phyloP scores from a whole-genome alignment of 176 grass and related monocot genomes.

The Eragrostis nindensis region DNA sequence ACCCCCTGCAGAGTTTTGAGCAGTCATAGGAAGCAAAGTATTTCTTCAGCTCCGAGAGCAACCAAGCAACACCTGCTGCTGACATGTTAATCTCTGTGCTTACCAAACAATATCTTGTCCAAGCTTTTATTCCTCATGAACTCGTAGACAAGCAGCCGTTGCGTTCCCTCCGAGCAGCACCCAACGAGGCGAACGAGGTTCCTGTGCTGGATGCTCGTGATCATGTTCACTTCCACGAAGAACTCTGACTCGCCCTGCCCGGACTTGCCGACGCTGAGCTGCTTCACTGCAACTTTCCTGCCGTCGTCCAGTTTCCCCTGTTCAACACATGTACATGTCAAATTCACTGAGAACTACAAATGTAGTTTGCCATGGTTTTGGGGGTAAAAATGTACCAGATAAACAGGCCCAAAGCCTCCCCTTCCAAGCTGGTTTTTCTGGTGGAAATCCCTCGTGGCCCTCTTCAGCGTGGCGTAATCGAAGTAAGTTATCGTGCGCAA shows the following conservation, averaged over 20 bases:
- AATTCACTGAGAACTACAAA: background rate
- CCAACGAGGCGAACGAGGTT: slow-evolving; percentile 73
- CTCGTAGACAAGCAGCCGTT: slow-evolving; percentile 67
- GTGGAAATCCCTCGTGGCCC: slow-evolving; percentile 57
- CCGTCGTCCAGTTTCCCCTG: slow-evolving; percentile 64
- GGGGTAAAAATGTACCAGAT: slow-evolving; percentile 30
- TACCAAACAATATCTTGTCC: slow-evolving; percentile 62
- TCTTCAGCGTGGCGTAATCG: slow-evolving; percentile 60
- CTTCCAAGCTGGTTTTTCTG: slow-evolving; percentile 61
- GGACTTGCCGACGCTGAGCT: slow-evolving; percentile 58
- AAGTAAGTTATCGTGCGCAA: slow-evolving; percentile 68
- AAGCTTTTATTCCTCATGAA: slow-evolving; percentile 77
- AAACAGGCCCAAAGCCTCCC: slow-evolving; percentile 64
- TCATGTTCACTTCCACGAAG: slow-evolving; percentile 72
- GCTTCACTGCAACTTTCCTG: slow-evolving; percentile 71
- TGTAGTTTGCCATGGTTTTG: background rate
- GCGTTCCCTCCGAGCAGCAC: slow-evolving; percentile 62
- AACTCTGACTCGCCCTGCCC: slow-evolving; percentile 76
- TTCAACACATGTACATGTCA: background rate
- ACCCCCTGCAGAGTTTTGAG: slow-evolving; percentile 31
- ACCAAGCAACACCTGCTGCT: too few relatives aligned
- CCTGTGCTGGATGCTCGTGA: slow-evolving; percentile 80
- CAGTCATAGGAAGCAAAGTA: background rate
- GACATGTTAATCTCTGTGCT: too few relatives aligned
- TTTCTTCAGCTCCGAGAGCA: background rate